A percentile compares a stretch with the other conserved stretches of the same genome.
phyloP scores from a whole-genome alignment of 306 rosid genomes.

The Cucumis melo region DNA sequence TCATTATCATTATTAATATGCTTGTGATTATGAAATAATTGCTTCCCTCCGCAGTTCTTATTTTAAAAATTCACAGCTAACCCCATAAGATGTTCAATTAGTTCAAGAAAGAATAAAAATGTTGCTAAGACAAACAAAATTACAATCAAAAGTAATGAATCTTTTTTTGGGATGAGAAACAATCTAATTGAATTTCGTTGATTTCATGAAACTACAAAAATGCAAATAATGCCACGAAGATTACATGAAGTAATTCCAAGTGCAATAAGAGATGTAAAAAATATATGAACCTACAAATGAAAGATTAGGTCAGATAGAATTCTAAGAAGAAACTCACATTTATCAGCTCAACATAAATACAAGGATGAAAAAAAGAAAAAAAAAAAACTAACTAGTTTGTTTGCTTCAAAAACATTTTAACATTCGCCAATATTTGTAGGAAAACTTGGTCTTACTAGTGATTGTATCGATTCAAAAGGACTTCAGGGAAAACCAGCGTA shows the following conservation, averaged over 20 bases:
- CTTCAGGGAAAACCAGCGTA: no score
- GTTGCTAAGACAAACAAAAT: not conserved
- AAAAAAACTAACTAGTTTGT: not conserved
- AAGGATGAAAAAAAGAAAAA: not conserved
- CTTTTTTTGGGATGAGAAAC: no score
- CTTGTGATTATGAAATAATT: not conserved
- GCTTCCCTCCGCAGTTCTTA: not conserved
- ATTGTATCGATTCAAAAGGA: no score
- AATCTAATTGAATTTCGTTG: no score
- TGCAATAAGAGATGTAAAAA: no score
- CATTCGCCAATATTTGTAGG: not conserved
- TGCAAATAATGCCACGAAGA: no score
- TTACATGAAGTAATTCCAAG: no score
- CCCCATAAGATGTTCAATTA: not conserved
- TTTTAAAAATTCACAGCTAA: not conserved
- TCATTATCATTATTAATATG: not conserved
- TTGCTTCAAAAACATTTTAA: not conserved
- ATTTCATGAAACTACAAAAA: no score
- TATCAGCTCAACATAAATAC: not conserved
- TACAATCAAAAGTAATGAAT: not conserved
- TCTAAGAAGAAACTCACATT: not conserved
- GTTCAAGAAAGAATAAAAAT: not conserved
- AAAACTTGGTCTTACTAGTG: no score
- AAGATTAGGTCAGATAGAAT: not conserved
- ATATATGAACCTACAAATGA: not conserved